Evolutionary conservation across 768 basidiomycete genomes (phyloP), one percentile per base, ranked within the genome.

Genomic region (Hydnomerulius pinastri): DNA sequence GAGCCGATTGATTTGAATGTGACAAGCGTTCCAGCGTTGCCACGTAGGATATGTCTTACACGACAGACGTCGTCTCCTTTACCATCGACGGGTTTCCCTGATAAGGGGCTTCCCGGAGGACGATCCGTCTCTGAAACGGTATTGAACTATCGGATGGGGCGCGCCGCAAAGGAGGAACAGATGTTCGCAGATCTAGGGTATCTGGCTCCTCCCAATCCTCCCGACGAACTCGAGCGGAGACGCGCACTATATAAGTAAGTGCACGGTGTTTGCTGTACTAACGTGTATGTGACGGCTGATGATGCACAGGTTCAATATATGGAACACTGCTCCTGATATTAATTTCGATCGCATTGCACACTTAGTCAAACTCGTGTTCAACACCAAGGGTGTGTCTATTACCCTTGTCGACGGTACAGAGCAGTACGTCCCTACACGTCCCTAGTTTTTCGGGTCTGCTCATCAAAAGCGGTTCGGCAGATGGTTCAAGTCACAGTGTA

Each of bases 331-430:
- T 13, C 76, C 85, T 8, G 95, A 98, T 65, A 74, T 82, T 54
- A 95, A 96, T 65, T 97, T 98, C 63, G 94, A 97, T 68, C 82
- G 95, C 15, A 95, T 97, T 56, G 90, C 86, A 13, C 92, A 96
- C 66, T 79, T 98, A 23, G 90, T 89, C 33, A 95, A 95, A 71
- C 74, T 97, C 33, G 95, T 98, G 6, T 98, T 98, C 69, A 88
- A 80, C 61, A 90, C 93, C 2, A 90, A 90, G 64, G 85, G 88
- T 12, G 93, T 95, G 2, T 67, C 83, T 20, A 89, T 98, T 18
- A 82, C 87, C 7, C 71, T 96, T 30, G 77, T 93, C n/a, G 93
- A 96, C 63, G 84, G 83, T 11, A 82, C 85, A 36, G 87, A 90
- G 51, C 88, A 92, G 87, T 90, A 70, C 69, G 87, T 65, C 46